Evolutionary conservation across 208 protist genomes (phyloP), one percentile per base, ranked within the genome.

Genomic region (Trypanosoma scelopori): DNA sequence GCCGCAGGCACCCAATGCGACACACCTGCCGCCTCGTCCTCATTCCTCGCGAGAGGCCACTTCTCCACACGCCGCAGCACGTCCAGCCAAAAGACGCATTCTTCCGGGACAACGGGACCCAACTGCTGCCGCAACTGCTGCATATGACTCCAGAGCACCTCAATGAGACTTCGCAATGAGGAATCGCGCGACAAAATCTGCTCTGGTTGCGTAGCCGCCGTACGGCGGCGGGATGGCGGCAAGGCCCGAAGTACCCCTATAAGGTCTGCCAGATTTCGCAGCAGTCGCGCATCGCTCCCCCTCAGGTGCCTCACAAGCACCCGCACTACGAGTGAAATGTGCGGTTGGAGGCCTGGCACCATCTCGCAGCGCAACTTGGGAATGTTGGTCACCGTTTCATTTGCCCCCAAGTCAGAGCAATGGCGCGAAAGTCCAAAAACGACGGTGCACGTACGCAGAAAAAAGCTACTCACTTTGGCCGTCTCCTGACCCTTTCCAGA

Each of bases 21-120:
- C 5, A 23, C 25, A 43, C 11, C 1, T 67, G 5, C 25, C 4
- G 39, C 22, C 16, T 9, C 53, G 15, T 42, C 18, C 27, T 13
- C 39, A 7, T 11, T 27, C 23, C 25, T 20, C 15, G n/a, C 6
- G 15, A 20, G 25, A 28, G 23, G 23, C 5, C 27, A 51, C 1
- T 25, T 5, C 9, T 23, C 20, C 12, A 25, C 30, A 30, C 27
- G 32, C 15, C 65, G 37, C 30, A 72, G 39, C 6, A 65, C 47
- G 25, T 46, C 42, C 23, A 72, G 47, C 55, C 56, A 63, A 57
- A 71, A 63, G 2, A 61, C 4, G 41, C 65, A 63, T 20, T 59
- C 65, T 1, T 48, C 22, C 16, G 55, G 65, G 1, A 71, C 56
- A 11, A 64, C 41, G 50, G 18, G 37, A 28, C 65, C 65, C 16